A percentile compares a stretch with the other conserved stretches of the same genome.
phyloP scores from a whole-genome alignment of 495 filamentous ascomycete genomes.

The Corynascus novoguineensis region DNA sequence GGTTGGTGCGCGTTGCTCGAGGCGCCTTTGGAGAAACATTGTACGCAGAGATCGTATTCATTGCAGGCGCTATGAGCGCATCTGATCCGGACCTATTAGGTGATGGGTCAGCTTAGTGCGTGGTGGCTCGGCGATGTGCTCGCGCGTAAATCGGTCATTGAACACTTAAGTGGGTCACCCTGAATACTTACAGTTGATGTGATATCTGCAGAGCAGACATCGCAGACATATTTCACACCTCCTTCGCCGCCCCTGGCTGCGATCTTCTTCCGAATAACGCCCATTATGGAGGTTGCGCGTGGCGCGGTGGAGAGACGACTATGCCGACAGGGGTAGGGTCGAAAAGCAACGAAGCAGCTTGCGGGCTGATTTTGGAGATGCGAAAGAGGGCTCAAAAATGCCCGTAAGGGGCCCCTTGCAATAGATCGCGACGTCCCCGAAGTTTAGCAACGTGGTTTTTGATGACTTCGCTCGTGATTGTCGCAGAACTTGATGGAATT shows the following conservation, averaged over 20 bases:
- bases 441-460: slow-evolving; percentile 19
- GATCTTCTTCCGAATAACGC: slow-evolving; percentile 94
- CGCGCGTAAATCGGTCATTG: too few species aligned
- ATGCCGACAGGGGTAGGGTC: slow-evolving; percentile 18
- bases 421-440: not conserved
- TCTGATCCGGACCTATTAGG: slow-evolving; percentile 77
- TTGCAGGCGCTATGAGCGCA: slow-evolving; percentile 77
- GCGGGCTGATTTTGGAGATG: slow-evolving; percentile 8
- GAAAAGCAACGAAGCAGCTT: not conserved
- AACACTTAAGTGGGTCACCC: too few species aligned
- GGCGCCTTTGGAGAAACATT: slow-evolving; percentile 80
- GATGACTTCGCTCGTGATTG: slow-evolving; percentile 19
- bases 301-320: slow-evolving; percentile 14
- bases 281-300: slow-evolving; percentile 52
- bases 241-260: slow-evolving; percentile 83
- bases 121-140: too few species aligned
- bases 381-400: slow-evolving; percentile 15
- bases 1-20: slow-evolving; percentile 78
- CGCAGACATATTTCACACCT: slow-evolving; percentile 91
- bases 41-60: slow-evolving; percentile 96
- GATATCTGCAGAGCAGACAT: slow-evolving; percentile 92
- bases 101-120: slow-evolving; percentile 17
- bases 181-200: slow-evolving; percentile 88
- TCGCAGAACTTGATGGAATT: slow-evolving; percentile 22
- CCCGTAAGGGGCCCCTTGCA: slow-evolving; percentile 3